Base-by-base conservation (phyloP, 345 rosid genomes). In the Syzygium jambos region DNA sequence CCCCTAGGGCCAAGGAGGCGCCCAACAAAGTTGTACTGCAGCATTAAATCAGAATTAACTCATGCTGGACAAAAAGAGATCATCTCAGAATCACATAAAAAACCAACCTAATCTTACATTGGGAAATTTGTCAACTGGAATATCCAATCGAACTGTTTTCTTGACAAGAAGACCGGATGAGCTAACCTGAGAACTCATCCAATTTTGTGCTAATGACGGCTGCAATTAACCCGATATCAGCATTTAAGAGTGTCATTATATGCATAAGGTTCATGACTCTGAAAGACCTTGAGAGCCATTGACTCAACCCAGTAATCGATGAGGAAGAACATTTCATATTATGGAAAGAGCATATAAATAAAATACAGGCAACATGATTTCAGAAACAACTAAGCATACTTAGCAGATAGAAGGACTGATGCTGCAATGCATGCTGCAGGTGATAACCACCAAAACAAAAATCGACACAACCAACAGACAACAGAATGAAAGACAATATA, bases 1-100 rank as follows among this genome's bases (percentile, higher is more conserved):
- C 99, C 99, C 90, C 99, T 93, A 80, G 99, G 99, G 54, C 99
- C 99, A 87, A 98, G 95, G 88, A 98, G 98, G 87, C 99, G 99
- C 51, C 99, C 99, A 25, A 98, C 99, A 91, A 98, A 98, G 91
- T 98, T 98, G 94, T 87, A 98, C 99, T 98, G 95, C 90, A 88
- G 89, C 38, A 86, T 89, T 52, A 86, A 88, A 86, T 80, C 38
- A 57, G 49, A 78, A 80, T 91, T 87, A 90, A 90, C 8, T 87
- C 30, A 23, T 22, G 30, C 80, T 38, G 49, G 25, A 73, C 19
- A 49, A 73, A 73, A 73, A 38, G 49, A 73, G 80, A 73, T 68
- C 46, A 34, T 41, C 80, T 73, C 49, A 38, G 43, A 38, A 73
- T 34, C 49, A 34, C 49, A 73, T 34, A 73, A 73, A 73, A 73